Percentiles rank a stretch among this genome's conserved stretches.
phyloP scores from a whole-genome alignment of 257 asterid species.

The Solanum lignicaule region DNA sequence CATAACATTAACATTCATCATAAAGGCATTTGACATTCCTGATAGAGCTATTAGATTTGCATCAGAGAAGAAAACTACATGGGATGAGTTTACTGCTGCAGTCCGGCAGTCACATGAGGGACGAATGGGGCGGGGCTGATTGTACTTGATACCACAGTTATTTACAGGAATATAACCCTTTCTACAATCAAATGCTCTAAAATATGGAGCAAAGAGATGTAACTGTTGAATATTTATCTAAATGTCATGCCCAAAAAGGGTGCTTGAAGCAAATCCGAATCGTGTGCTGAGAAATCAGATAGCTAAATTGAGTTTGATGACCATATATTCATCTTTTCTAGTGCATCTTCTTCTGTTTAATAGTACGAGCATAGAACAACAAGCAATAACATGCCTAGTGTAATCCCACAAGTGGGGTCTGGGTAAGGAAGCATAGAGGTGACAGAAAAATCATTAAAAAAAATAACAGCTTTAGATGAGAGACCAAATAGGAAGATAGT shows the following conservation, averaged over 20 bases:
- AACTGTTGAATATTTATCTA: neutral
- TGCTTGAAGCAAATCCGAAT: neutral
- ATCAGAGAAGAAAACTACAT: slow-evolving; percentile 42
- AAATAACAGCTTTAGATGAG: neutral
- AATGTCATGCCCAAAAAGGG: neutral
- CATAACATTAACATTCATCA: neutral
- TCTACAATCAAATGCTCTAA: neutral
- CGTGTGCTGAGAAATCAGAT: neutral
- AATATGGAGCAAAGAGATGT: neutral
- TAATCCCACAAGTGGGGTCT: too few relatives aligned
- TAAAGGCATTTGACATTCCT: neutral
- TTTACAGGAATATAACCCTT: neutral
- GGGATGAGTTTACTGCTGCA: slow-evolving; percentile 58
- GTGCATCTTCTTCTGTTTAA: neutral
- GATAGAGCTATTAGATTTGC: slow-evolving; percentile 47
- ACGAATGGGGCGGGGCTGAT: slow-evolving; percentile 33
- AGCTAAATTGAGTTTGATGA: neutral
- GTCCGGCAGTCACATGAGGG: slow-evolving; percentile 43
- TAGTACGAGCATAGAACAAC: neutral
- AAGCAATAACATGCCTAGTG: too few relatives aligned
- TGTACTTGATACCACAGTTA: neutral
- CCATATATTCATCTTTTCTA: neutral
- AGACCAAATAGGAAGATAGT: neutral
- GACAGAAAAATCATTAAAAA: neutral
- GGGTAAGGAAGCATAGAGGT: neutral